phyloP scores from a whole-genome alignment of 176 grass and related monocot species.

The Oryza longistaminata region DNA sequence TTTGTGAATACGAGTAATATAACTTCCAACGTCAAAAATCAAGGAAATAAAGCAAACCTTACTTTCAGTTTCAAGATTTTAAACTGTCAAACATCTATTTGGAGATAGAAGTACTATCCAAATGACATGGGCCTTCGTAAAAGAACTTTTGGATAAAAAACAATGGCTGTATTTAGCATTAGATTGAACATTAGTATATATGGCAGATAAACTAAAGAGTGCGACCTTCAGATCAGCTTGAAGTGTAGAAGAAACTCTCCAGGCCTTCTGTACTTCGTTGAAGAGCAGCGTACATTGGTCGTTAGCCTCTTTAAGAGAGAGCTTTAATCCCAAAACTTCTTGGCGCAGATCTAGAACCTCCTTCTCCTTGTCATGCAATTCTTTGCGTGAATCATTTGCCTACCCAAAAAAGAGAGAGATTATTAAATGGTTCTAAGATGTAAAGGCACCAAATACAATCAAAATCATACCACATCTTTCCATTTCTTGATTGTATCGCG shows the following conservation, averaged over 20 bases:
- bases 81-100: neutral
- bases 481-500: no score
- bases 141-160: neutral
- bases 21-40: neutral
- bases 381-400: constrained; percentile 98
- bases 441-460: no score
- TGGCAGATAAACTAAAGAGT: constrained; percentile 17
- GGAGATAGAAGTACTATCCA: neutral
- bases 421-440: no score
- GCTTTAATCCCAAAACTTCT: constrained; percentile 75
- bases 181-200: neutral
- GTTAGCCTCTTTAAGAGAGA: constrained; percentile 84
- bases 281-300: constrained; percentile 83
- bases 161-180: constrained; percentile 17
- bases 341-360: constrained; percentile 75
- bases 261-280: constrained; percentile 91
- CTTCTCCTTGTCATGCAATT: constrained; percentile 92
- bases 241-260: constrained; percentile 86
- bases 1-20: neutral
- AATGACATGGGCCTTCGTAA: neutral
- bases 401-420: constrained; percentile 53
- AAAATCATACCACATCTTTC: no score
- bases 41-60: neutral
- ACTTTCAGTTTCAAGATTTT: neutral
- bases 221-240: constrained; percentile 88